A percentile compares a stretch with the other conserved stretches of the same genome.
Conservation (phyloP, 2,329 filamentous ascomycete species). For the Talaromyces piceae region DNA sequence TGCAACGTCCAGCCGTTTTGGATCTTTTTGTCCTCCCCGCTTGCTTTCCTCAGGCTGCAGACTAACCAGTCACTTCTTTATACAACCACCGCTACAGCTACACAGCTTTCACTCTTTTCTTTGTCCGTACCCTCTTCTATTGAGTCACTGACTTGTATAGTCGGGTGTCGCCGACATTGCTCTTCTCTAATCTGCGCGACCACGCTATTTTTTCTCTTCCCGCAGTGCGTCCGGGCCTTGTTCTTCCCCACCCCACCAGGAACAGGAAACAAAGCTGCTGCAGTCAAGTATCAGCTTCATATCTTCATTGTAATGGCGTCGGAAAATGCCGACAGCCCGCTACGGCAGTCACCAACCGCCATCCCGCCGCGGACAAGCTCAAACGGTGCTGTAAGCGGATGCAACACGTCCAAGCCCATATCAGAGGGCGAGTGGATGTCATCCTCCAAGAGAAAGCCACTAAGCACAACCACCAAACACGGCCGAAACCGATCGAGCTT, state of each 20-base stretch:
- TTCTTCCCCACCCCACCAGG: neutral
- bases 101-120: neutral
- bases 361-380: conserved; percentile 71
- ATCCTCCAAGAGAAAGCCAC: conserved; percentile 27
- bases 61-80: neutral
- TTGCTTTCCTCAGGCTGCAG: neutral
- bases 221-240: too few species aligned
- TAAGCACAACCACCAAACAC: conserved; percentile 21
- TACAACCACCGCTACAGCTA: neutral
- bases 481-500: conserved; percentile 30
- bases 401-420: conserved; percentile 35
- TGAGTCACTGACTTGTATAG: too few species aligned
- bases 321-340: conserved; percentile 4
- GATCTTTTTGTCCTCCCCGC: neutral
- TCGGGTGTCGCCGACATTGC: too few species aligned
- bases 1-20: neutral
- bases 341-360: conserved; percentile 51
- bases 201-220: too few species aligned
- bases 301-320: neutral
- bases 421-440: conserved; percentile 57
- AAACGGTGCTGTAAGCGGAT: conserved; percentile 41
- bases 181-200: too few species aligned
- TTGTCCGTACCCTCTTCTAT: too few species aligned
- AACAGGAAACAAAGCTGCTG: neutral
- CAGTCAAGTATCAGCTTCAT: neutral